These are phyloP conservation scores for Pestalotiopsis sp. DNA, from an alignment of 2,329 filamentous ascomycete species.

Conservation along the genomic window DNA sequence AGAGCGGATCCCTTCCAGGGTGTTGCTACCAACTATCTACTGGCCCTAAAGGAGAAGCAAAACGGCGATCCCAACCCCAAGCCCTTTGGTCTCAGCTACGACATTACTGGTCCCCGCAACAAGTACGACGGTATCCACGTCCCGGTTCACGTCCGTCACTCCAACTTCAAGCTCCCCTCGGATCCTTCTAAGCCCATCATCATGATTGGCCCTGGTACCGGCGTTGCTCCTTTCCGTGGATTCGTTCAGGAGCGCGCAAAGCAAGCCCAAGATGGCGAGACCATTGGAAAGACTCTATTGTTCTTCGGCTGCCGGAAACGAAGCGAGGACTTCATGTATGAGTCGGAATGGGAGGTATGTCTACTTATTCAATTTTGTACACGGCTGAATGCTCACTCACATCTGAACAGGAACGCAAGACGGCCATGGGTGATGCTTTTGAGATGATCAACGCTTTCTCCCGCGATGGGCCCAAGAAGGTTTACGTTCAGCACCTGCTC, in stretches of 20 bases:
- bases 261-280: slow-evolving; percentile 75
- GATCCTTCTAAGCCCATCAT: slow-evolving; percentile 93
- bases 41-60: slow-evolving; percentile 95
- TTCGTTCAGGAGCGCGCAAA: slow-evolving; percentile 94
- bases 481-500: slow-evolving; percentile 94
- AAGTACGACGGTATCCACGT: slow-evolving; percentile 96
- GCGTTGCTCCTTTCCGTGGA: slow-evolving; percentile 92
- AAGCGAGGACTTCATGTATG: slow-evolving; percentile 90
- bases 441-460: slow-evolving; percentile 93
- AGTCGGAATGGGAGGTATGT: slow-evolving; percentile 88
- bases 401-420: slow-evolving; percentile 70
- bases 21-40: slow-evolving; percentile 93
- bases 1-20: slow-evolving; percentile 81
- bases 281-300: slow-evolving; percentile 82
- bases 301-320: slow-evolving; percentile 94
- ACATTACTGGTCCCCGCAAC: slow-evolving; percentile 86
- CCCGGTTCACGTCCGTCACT: slow-evolving; percentile 93
- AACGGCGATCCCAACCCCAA: slow-evolving; percentile 82
- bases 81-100: slow-evolving; percentile 81
- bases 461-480: slow-evolving; percentile 81
- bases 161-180: slow-evolving; percentile 98
- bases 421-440: slow-evolving; percentile 83
- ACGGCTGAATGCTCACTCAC: slow-evolving; percentile 21
- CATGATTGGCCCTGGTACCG: slow-evolving; percentile 94
- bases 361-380: not conserved